Percentiles rank a stretch among this genome's conserved stretches.
phyloP scores from a whole-genome alignment of 1,284 basidiomycete species.

The Leccinum ponderosum region DNA sequence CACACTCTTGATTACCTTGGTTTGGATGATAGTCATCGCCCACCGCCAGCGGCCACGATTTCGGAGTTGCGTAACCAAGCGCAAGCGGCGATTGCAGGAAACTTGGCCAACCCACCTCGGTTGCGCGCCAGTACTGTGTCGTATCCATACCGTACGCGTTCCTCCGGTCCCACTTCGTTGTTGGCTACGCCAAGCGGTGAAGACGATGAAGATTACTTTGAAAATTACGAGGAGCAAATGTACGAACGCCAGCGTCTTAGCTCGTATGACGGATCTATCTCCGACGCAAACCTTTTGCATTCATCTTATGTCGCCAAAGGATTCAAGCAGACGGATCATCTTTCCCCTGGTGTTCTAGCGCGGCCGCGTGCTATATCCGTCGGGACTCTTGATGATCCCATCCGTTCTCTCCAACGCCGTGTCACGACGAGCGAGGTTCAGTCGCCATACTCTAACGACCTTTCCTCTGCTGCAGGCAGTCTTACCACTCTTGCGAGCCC shows the following conservation, averaged over 20 bases:
- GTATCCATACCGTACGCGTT: conserved; percentile 71
- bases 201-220: conserved; percentile 74
- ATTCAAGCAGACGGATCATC: conserved; percentile 71
- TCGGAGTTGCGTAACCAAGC: conserved; percentile 84
- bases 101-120: conserved; percentile 75
- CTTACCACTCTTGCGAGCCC: conserved; percentile 48
- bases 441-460: conserved; percentile 57
- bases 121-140: conserved; percentile 90
- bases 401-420: conserved; percentile 63
- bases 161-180: conserved; percentile 54
- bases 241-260: conserved; percentile 56
- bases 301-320: conserved; percentile 67
- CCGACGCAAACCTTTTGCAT: conserved; percentile 49
- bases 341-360: conserved; percentile 45
- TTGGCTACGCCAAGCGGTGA: conserved; percentile 61
- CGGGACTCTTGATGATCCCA: conserved; percentile 82
- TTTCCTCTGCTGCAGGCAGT: conserved; percentile 39
- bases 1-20: conserved; percentile 95
- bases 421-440: conserved; percentile 57
- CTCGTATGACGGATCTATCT: conserved; percentile 56
- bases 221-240: conserved; percentile 51
- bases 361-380: conserved; percentile 78
- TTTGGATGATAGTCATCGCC: conserved; percentile 73
- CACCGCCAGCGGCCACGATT: conserved; percentile 75
- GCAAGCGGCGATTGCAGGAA: conserved; percentile 84